Base-by-base conservation (phyloP, 2,329 filamentous ascomycete species). In the Ambrosiella xylebori region DNA sequence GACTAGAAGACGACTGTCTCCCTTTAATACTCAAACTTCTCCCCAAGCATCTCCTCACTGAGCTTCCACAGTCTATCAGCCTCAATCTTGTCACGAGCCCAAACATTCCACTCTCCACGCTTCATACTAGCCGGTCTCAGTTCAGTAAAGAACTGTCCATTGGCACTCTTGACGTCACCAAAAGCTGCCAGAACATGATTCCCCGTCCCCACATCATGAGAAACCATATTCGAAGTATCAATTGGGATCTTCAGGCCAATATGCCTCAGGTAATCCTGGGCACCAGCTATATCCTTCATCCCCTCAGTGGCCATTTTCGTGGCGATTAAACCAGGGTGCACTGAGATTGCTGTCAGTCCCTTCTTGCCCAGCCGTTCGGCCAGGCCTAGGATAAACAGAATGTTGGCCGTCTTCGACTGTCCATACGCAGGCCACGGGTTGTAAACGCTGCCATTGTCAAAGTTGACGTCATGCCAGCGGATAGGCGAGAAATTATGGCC, bases 401-500 rank as follows among this genome's bases (percentile, higher is more conserved):
- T 61, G 47, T 67, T 68, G 15, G 66, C 66, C 12, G 65, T 64
- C 59, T 68, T 68, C 56, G 64, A 62, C 57, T 67, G 66, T 0
- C 64, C 66, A 38, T 67, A 68, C 1, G 64, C 63, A 1, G 61
- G 38, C 57, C 63, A 63, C 2, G 59, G 57, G 1, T 61, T 52
- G 52, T 65, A 65, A n/a, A 7, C 13, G 17, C 38, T 40, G 17
- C 50, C 56, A 3, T 45, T 17, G n/a, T 57, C 7, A 54, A 64
- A 63, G 37, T 65, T 65, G 50, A 64, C 57, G 55, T 73, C 70
- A 3, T 61, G 61, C 57, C 65, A 70, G 17, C 69, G 67, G 15
- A 73, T 63, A 1, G 63, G 59, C 2, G 64, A 56, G 40, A 66
- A 27, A 57, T 63, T 59, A 61, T 70, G 65, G 38, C 66, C 64